Conservation (phyloP, 164 flowering plant genomes). For the Nymphaea thermarum region DNA sequence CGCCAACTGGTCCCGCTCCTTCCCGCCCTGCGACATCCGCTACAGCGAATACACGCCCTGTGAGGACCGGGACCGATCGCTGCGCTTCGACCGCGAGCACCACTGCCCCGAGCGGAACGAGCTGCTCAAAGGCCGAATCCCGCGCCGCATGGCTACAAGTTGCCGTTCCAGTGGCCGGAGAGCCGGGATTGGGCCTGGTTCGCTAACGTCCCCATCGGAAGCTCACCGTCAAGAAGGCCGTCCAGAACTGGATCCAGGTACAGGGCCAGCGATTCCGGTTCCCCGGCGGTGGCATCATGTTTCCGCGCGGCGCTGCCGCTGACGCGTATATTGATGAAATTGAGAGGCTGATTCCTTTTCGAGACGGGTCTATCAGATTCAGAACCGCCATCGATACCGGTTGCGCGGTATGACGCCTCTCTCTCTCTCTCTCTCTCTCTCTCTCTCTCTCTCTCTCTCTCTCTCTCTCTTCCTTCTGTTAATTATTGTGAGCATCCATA, state of each 20-base stretch:
- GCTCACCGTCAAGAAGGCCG: slow-evolving; percentile 71
- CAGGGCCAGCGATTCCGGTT: slow-evolving; percentile 64
- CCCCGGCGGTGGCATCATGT: slow-evolving; percentile 99
- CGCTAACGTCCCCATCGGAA: slow-evolving; percentile 81
- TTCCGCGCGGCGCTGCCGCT: slow-evolving; percentile 79
- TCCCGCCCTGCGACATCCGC: slow-evolving; percentile 43
- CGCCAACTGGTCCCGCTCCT: slow-evolving; percentile 9
- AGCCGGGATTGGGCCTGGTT: slow-evolving; percentile 73
- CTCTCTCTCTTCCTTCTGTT: too few species aligned
- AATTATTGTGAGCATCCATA: too few species aligned
- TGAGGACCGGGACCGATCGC: slow-evolving; percentile 47
- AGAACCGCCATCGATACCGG: slow-evolving; percentile 97
- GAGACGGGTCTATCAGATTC: slow-evolving; percentile 59
- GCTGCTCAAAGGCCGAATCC: slow-evolving; percentile 54
- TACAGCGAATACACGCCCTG: slow-evolving; percentile 83
- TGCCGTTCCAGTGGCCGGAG: slow-evolving; percentile 77
- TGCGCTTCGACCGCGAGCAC: slow-evolving; percentile 58
- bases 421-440: not conserved
- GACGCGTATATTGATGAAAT: slow-evolving; percentile 79
- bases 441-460: too few species aligned
- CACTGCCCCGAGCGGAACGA: slow-evolving; percentile 59
- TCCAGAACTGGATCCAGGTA: slow-evolving; percentile 79
- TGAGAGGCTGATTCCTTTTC: slow-evolving; percentile 51
- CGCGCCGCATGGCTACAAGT: slow-evolving; percentile 64
- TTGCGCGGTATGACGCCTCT: slow-evolving; percentile 64